Base-by-base conservation (phyloP, 768 basidiomycete genomes). In the Aureoboletus auriporus region DNA sequence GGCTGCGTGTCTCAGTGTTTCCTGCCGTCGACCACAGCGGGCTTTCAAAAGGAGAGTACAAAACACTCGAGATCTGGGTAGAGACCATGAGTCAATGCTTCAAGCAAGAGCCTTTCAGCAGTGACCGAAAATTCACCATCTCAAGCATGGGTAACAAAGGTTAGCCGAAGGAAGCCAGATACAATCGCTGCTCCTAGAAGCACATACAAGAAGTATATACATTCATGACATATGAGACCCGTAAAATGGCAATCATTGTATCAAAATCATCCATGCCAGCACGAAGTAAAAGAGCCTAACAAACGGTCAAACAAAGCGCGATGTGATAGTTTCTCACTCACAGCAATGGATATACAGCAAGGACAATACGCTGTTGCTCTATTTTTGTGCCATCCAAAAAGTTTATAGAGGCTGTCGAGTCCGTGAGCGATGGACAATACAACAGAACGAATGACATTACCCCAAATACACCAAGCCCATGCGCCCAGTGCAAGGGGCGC, bases 381-480 rank as follows among this genome's bases (percentile, higher is more conserved):
- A 98, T 89, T 71, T 89, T 89, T 0, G 93, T 95, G 10, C 95
- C 94, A 55, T 93, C 93, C 58, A 98, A 75, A 71, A 96, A 96
- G 68, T 95, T 95, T 42, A 95, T 86, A 16, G 93, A 88, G 2
- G 94, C 93, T 96, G 42, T 41, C 28, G 42, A 11, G 26, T 36
- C 20, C 9, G 58, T 56, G 13, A 6, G 30, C 35, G 28, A 44
- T 27, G 7, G 10, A 30, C 5, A n/a, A 2, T 27, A 44, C 23
- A 33, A 28, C 39, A 17, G 36, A 44, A 27, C 17, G 28, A 17
- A 37, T 23, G 20, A 9, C 37, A n/a, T 23, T 61, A 97, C 94
- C 95, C 93, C 93, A 98, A 49, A 96, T 88, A 65, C 86, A 91
- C 95, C 95, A 98, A 33, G 77, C 93, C 87, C 93, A 95, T 11